A percentile compares a stretch with the other conserved stretches of the same genome.
These are phyloP conservation scores for Scenedesmus sp. DNA, from an alignment of 163 green algal species.

Conservation along the genomic window DNA sequence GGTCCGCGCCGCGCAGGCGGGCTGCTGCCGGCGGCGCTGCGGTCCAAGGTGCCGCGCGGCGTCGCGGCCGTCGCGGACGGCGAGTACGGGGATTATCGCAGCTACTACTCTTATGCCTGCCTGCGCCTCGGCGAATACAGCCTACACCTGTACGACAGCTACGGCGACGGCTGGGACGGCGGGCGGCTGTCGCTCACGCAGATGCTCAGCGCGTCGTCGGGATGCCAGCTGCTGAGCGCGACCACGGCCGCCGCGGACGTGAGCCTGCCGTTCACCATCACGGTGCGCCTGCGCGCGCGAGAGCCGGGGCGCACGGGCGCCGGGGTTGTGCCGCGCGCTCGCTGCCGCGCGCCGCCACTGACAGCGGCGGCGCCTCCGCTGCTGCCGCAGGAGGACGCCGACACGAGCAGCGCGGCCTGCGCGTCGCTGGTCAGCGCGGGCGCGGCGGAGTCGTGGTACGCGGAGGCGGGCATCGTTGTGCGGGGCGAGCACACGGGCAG, in stretches of 20 bases:
- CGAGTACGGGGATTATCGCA: slow-evolving; percentile 45
- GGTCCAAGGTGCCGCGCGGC: slow-evolving; percentile 2
- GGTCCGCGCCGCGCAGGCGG: not conserved
- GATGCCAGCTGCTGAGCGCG: slow-evolving; percentile 19
- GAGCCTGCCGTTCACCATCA: not conserved
- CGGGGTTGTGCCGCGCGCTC: not conserved
- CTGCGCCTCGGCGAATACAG: slow-evolving; percentile 22
- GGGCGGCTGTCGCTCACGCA: slow-evolving; percentile 9
- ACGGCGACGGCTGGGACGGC: slow-evolving; percentile 43
- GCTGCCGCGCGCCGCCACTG: not conserved
- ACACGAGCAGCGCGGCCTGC: slow-evolving; percentile 5
- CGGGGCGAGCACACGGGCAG: slow-evolving; percentile 1
- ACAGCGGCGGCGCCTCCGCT: not conserved
- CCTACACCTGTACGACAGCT: slow-evolving; percentile 38
- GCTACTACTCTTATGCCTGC: slow-evolving; percentile 41
- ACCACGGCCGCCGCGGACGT: not conserved
- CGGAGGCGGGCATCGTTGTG: slow-evolving; percentile 14
- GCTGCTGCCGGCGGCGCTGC: not conserved
- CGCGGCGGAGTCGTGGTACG: slow-evolving; percentile 1
- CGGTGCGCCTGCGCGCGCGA: slow-evolving; percentile 9
- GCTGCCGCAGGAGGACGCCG: slow-evolving; percentile 7
- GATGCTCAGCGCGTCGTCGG: slow-evolving; percentile 1
- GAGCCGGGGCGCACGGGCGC: not conserved
- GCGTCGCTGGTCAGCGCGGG: not conserved
- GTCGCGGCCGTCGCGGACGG: not conserved